Evolutionary conservation across 129 eudicot genomes (phyloP), one percentile per base, ranked within the genome.

Genomic region (Tagetes erecta): DNA sequence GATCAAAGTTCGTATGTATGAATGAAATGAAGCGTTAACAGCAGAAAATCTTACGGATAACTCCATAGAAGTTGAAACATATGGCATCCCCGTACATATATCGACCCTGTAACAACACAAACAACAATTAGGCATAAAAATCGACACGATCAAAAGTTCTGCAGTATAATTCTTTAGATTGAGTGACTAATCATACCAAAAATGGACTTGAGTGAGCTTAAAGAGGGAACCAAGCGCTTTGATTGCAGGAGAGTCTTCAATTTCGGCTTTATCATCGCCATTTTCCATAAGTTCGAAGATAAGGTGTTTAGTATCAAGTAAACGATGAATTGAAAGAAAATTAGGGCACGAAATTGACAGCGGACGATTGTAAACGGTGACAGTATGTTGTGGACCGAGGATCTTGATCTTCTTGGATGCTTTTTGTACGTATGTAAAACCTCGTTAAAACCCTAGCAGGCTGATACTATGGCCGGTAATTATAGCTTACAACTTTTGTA

Each of bases 161-260:
- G 34, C 11, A 11, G 60, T 38, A 34, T 37, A 56, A 70, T 47
- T 44, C 7, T 27, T 2, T 2, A 67, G 8, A 36, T 35, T 37
- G 10, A 39, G 14, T 45, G 53, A 63, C 20, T 40, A 63, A 82
- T 55, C 51, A 41, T 20, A 90, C 98, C 89, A 75, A n/a, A 90
- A 75, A 75, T 83, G 78, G 73, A 86, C 84, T 84, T 90, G 81
- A 40, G 98, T 93, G 67, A 87, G 88, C 44, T 87, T 90, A 78
- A 90, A 91, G 79, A 84, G 88, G 71, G 96, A 55, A 8, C 93
- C 97, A 6, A 94, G 98, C 64, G 91, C 91, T 83, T 68, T 80
- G 5, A 83, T 80, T 12, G 96, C 92, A 69, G 89, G 77, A 66
- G 83, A 78, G 7, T 74, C 72, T 62, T 80, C 87, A 41, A 77